Evolutionary conservation across 345 rosid genomes (phyloP), one percentile per base, ranked within the genome.

Genomic region (Euclidium syriacum): DNA sequence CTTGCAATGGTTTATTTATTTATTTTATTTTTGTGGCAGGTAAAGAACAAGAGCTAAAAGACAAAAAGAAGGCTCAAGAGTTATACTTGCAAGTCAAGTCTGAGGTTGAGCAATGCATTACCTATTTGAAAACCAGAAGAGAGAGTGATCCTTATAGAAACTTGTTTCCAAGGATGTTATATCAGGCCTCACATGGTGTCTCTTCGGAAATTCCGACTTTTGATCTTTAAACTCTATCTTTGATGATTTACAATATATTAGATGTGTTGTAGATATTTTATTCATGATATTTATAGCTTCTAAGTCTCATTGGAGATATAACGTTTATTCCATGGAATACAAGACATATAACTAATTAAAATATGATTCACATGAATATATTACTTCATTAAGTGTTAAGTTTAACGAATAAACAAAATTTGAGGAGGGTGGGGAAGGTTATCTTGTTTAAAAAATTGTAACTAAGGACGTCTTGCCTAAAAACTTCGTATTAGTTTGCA

Each of bases 91-190:
- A 80, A 29, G 73, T 86, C 16, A 79, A 80, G 75, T 71, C 75
- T 1, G 87, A 83, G 74, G 83, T 84, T 30, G 78, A 77, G 69
- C 64, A 61, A 7, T 70, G 77, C 70, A 40, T 86, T 3, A 77
- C 30, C 58, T 80, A 54, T 54, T 47, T 83, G 68, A 80, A 76
- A 70, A 65, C 77, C 90, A n/a, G n/a, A n/a, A n/a, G n/a, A n/a
- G n/a, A n/a, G n/a, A n/a, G n/a, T n/a, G n/a, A n/a, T n/a, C n/a
- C 87, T 1, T 82, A 81, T 42, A 73, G 87, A 61, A 75, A 71
- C 64, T 35, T 80, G 4, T 18, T 78, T 24, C 22, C 87, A 27
- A 74, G 90, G 17, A 1, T 77, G 4, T 23, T 55, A 9, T 81
- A 78, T 52, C 87, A 64, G 63, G 73, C 84, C 47, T 65, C 30